phyloP scores from a whole-genome alignment of 345 rosid genomes.

The Boechera retrofracta region DNA sequence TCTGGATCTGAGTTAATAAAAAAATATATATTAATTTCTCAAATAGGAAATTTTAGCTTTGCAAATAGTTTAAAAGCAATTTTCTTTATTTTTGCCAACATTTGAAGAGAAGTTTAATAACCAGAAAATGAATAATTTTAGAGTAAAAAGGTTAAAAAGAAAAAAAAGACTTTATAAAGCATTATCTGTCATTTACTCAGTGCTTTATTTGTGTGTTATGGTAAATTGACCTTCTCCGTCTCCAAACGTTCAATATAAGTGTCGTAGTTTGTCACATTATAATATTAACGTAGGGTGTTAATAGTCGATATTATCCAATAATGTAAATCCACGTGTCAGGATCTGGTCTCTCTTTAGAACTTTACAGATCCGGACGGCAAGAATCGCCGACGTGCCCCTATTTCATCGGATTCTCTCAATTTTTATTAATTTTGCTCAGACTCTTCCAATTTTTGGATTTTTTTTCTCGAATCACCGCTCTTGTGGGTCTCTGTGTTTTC shows the following conservation, averaged over 20 bases:
- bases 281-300: too few relatives aligned
- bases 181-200: conserved; percentile 29
- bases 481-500: conserved; percentile 34
- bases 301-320: background rate
- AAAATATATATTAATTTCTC: too few relatives aligned
- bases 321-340: conserved; percentile 16
- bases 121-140: too few relatives aligned
- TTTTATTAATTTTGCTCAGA: background rate
- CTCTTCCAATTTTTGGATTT: background rate
- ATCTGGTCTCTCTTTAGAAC: conserved; percentile 9
- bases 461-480: conserved; percentile 17
- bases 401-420: conserved; percentile 30
- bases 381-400: conserved; percentile 51
- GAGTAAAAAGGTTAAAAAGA: too few relatives aligned
- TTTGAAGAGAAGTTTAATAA: too few relatives aligned
- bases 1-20: too few relatives aligned
- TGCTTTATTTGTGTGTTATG: background rate
- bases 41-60: too few relatives aligned
- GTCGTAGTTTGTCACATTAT: conserved; percentile 4
- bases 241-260: background rate
- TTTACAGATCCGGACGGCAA: conserved; percentile 42
- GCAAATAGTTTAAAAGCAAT: too few relatives aligned
- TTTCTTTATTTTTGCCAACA: too few relatives aligned
- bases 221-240: conserved; percentile 1
- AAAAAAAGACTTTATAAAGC: too few relatives aligned